Percentiles rank a stretch among this genome's conserved stretches.
Conservation (phyloP, 2,329 filamentous ascomycete species). For the Cadophora luteo-olivacea region DNA sequence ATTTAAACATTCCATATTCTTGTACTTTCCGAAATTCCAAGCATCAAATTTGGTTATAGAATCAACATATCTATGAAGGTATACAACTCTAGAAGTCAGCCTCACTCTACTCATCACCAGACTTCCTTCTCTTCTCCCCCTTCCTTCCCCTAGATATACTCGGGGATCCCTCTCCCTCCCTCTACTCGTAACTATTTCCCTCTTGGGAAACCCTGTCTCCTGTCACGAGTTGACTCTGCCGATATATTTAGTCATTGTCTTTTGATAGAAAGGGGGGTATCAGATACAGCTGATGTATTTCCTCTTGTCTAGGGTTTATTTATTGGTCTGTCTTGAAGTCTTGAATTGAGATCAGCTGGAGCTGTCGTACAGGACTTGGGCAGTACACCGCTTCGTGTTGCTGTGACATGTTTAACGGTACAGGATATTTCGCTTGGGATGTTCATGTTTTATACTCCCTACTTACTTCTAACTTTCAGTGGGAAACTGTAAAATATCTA, state of each 20-base stretch:
- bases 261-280: background rate
- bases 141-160: background rate
- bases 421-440: no score
- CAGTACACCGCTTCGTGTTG: background rate
- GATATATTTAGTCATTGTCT: background rate
- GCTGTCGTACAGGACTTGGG: background rate
- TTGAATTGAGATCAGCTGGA: background rate
- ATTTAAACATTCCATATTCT: background rate
- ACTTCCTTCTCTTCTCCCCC: background rate
- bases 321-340: background rate
- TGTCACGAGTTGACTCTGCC: background rate
- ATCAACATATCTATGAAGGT: background rate
- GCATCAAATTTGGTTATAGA: background rate
- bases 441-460: background rate
- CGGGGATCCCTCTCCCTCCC: background rate
- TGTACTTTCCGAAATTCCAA: background rate
- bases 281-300: background rate
- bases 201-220: background rate
- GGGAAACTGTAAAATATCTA: no score
- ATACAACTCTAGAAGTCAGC: background rate
- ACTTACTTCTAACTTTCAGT: background rate
- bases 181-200: constrained; percentile 10
- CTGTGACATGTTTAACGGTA: background rate
- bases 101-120: background rate
- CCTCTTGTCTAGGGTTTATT: background rate